Conservation (phyloP, 1,284 basidiomycete species). For the Ceratobasidium sp. region DNA sequence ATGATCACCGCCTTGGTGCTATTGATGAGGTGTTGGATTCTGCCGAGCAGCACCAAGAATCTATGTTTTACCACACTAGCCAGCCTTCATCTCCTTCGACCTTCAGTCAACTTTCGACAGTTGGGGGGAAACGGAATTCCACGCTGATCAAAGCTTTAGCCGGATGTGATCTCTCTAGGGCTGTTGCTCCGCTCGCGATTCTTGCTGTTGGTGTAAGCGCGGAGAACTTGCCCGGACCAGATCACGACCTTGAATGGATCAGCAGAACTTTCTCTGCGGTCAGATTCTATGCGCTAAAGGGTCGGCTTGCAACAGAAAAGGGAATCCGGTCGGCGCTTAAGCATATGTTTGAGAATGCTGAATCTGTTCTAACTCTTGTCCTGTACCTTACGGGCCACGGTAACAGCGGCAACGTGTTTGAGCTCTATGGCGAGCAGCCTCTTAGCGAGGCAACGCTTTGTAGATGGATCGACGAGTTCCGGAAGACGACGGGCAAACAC, state of each 20-base stretch:
- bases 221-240: neutral
- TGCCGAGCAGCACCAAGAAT: neutral
- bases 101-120: neutral
- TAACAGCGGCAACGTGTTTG: neutral
- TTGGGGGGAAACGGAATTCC: neutral
- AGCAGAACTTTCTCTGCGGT: neutral
- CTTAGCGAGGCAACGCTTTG: neutral
- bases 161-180: neutral
- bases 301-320: neutral
- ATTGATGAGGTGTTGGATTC: neutral
- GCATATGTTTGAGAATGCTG: neutral
- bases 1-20: neutral
- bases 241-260: neutral
- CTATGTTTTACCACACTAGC: neutral
- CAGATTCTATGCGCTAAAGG: neutral
- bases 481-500: neutral
- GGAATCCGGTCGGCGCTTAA: neutral
- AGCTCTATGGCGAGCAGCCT: neutral
- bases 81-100: neutral
- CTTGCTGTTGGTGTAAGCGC: neutral
- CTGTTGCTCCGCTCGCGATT: neutral
- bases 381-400: slow-evolving; percentile 2
- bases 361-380: neutral
- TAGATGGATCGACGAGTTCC: neutral
- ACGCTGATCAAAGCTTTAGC: neutral